Evolutionary conservation across 2,329 filamentous ascomycete species (phyloP).

Genomic region (Nemania sp.): DNA sequence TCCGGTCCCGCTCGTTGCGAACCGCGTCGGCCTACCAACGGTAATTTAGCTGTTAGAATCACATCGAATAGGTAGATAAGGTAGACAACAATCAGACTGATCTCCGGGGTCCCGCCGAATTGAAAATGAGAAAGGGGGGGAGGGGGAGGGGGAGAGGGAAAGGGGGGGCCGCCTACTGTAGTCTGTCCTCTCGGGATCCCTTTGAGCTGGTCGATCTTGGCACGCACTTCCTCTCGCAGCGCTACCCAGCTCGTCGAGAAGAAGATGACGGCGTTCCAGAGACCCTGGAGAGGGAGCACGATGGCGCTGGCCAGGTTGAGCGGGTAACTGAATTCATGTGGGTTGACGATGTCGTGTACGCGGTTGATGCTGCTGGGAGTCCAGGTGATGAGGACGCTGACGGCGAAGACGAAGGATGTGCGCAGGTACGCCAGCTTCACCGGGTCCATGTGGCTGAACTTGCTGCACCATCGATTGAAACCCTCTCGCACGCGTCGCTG

Average conservation of each 20-base stretch:
- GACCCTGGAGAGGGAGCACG: constrained; percentile 76
- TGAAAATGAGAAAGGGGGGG: neutral
- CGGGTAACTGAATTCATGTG: constrained; percentile 58
- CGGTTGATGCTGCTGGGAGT: constrained; percentile 74
- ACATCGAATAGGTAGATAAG: neutral
- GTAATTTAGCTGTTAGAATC: neutral
- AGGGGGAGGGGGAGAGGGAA: neutral
- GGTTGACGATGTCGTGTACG: constrained; percentile 67
- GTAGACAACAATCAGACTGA: neutral
- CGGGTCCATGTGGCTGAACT: constrained; percentile 54
- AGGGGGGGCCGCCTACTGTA: neutral
- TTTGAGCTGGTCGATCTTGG: constrained; percentile 23
- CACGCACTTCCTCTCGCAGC: constrained; percentile 44
- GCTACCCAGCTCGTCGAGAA: constrained; percentile 63
- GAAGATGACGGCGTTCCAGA: constrained; percentile 82
- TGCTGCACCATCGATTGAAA: constrained; percentile 34
- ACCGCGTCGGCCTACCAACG: constrained; percentile 34
- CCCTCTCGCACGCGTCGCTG: constrained; percentile 25
- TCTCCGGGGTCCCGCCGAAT: neutral
- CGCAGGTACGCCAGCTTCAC: constrained; percentile 65
- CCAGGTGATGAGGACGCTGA: constrained; percentile 66
- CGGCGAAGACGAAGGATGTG: constrained; percentile 64
- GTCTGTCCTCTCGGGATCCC: constrained; percentile 38
- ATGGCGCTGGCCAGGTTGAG: constrained; percentile 72
- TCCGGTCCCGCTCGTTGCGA: constrained; percentile 36